Conservation (phyloP, 2,329 filamentous ascomycete species). For the Arthrobotrys sinensis region DNA sequence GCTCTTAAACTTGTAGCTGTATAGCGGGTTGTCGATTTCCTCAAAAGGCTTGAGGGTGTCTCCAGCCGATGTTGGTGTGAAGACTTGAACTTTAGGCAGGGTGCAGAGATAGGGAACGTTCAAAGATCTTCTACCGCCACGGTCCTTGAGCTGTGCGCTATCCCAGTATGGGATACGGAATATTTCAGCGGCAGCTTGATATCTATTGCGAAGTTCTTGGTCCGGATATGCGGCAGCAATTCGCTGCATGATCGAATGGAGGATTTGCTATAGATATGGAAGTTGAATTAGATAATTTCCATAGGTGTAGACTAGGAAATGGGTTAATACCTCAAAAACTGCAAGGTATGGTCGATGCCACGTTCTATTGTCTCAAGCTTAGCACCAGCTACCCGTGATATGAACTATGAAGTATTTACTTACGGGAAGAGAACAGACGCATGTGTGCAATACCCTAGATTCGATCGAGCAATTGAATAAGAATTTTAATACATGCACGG, state of each 20-base stretch:
- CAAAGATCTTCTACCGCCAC: slow-evolving; percentile 66
- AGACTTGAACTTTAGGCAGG: slow-evolving; percentile 62
- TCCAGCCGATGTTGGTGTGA: slow-evolving; percentile 64
- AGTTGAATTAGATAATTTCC: background rate
- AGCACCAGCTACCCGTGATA: background rate
- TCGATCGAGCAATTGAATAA: no score
- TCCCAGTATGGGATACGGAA: slow-evolving; percentile 59
- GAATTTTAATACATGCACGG: background rate
- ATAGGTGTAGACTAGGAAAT: slow-evolving; percentile 8
- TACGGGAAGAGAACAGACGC: slow-evolving; percentile 79
- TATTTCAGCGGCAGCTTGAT: slow-evolving; percentile 40
- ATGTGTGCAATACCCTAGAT: slow-evolving; percentile 83
- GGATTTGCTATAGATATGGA: slow-evolving; percentile 70
- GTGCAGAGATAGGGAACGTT: slow-evolving; percentile 67
- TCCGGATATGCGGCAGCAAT: slow-evolving; percentile 68
- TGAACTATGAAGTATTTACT: background rate
- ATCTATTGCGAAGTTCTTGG: slow-evolving; percentile 39
- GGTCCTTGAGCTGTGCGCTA: slow-evolving; percentile 43
- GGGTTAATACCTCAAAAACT: slow-evolving; percentile 71
- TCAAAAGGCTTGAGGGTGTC: slow-evolving; percentile 56
- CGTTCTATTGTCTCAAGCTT: slow-evolving; percentile 31
- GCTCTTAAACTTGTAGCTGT: slow-evolving; percentile 71
- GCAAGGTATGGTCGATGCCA: slow-evolving; percentile 73
- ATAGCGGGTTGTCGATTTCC: slow-evolving; percentile 72
- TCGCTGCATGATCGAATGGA: slow-evolving; percentile 70